Evolutionary conservation across 164 flowering plant species (phyloP), one percentile per base, ranked within the genome.

Genomic region (Nymphaea thermarum): DNA sequence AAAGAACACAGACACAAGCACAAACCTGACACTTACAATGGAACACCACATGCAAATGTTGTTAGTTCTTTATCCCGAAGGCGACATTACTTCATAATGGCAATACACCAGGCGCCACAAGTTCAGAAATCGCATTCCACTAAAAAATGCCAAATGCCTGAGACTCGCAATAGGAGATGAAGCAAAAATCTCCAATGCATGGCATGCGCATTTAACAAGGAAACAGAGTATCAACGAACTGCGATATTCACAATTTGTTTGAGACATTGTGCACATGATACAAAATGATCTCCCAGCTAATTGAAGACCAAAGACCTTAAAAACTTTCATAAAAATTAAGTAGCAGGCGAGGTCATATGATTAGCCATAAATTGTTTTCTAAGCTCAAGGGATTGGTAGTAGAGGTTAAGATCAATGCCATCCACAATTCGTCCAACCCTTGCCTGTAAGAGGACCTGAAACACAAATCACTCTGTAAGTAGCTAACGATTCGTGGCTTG

Each of bases 401-500:
- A 91, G 61, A 88, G 91, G 74, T 83, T 83, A 66, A 93, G 88
- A 76, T 93, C 96, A 47, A 93, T 80, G 62, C 95, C 97, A 74
- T 89, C 89, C 2, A 88, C 96, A 78, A 83, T 89, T 73, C 96
- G 82, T 53, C 93, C 97, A 8, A 87, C 84, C 6, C 97, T 80
- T 57, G 96, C 97, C 71, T 79, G 84, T 74, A 93, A 72, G 25
- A 82, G 70, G 42, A 83, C 84, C 97, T 91, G 80, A 68, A 74
- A 78, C 18, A 57, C 10, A 70, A 5, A 66, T 51, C 15, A 61
- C 11, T n/a, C 8, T 2, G 16, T n/a, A n/a, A 61, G 25, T n/a
- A 7, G 14, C 42, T 5, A 66, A 5, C 16, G 64, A 61, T n/a
- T 15, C 15, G 45, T 4, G n/a, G 45, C 43, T 62, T 41, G n/a